Base-by-base conservation (phyloP, 1,284 basidiomycete genomes). In the Gastroboletus turbinatus region DNA sequence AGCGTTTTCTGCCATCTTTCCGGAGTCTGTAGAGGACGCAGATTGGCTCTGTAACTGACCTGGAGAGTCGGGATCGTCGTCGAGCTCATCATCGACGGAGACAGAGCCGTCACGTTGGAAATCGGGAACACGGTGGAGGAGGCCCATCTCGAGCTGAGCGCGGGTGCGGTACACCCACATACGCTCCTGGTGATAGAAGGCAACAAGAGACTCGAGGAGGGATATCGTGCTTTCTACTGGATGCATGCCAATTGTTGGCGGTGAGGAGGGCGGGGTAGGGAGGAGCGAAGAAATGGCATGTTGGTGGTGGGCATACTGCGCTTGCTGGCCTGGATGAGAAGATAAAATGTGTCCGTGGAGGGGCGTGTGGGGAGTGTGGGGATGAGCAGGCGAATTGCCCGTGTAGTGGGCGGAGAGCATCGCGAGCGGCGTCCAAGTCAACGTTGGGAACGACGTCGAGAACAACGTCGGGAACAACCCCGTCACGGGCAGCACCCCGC, bases 171-270 rank as follows among this genome's bases (percentile, higher is more conserved):
- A 81, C 5, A 87, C 80, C 85, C 87, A 88, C 72, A 80, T 80
- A 43, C 82, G 82, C 71, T 87, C 83, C 62, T 83, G 78, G 64
- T 85, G 81, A 68, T 89, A 88, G 63, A 84, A 87, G 16, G 79
- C 72, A 44, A 83, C 75, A 52, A 89, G 81, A 33, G 80, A 78
- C 60, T 87, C 81, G 63, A 88, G 80, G 61, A 85, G 79, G 57
- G 76, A 73, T 49, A 80, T 73, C 17, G 85, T 81, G 6, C 77
- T 76, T 52, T 73, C 69, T 17, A 65, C 64, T 38, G 71, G 67
- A 46, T 72, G 68, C 48, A 65, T 60, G 33, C 59, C 73, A 44
- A 63, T 65, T 2, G 65, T 70, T 1, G 71, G 67, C 2, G 78
- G 78, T 27, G 79, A 79, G 55, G 72, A 75, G 16, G 78, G 78